These are phyloP conservation scores for Candida adriatica DNA, from an alignment of 805 yeast genomes.

Conservation along the genomic window DNA sequence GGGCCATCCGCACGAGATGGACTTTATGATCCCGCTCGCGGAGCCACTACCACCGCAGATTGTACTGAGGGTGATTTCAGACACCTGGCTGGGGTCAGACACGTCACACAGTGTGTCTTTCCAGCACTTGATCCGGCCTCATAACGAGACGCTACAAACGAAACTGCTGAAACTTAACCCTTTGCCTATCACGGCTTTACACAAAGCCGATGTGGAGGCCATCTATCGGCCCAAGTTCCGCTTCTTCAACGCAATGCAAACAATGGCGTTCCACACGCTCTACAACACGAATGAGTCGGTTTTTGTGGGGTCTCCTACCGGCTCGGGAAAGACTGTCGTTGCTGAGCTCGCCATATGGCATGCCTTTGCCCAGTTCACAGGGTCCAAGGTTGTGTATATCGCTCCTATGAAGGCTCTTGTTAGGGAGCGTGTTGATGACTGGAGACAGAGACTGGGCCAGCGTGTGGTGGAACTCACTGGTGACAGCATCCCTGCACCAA, in stretches of 20 bases:
- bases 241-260: constrained; percentile 97
- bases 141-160: constrained; percentile 80
- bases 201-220: constrained; percentile 55
- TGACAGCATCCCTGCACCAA: constrained; percentile 20
- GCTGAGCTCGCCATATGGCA: constrained; percentile 98
- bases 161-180: constrained; percentile 77
- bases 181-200: constrained; percentile 74
- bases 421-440: constrained; percentile 93
- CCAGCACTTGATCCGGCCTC: constrained; percentile 84
- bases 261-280: constrained; percentile 88
- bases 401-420: constrained; percentile 94
- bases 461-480: constrained; percentile 75
- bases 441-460: constrained; percentile 75
- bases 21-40: constrained; percentile 84
- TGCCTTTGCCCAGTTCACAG: constrained; percentile 80
- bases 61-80: constrained; percentile 72
- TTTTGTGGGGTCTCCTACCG: constrained; percentile 96
- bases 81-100: constrained; percentile 86
- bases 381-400: constrained; percentile 83
- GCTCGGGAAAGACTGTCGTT: constrained; percentile 96
- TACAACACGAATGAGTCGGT: constrained; percentile 75
- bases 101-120: constrained; percentile 72
- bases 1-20: constrained; percentile 59
- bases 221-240: constrained; percentile 65
- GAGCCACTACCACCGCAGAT: constrained; percentile 91